These are phyloP conservation scores for Pachyrhizus erosus DNA, from an alignment of 306 rosid genomes.

Conservation along the genomic window DNA sequence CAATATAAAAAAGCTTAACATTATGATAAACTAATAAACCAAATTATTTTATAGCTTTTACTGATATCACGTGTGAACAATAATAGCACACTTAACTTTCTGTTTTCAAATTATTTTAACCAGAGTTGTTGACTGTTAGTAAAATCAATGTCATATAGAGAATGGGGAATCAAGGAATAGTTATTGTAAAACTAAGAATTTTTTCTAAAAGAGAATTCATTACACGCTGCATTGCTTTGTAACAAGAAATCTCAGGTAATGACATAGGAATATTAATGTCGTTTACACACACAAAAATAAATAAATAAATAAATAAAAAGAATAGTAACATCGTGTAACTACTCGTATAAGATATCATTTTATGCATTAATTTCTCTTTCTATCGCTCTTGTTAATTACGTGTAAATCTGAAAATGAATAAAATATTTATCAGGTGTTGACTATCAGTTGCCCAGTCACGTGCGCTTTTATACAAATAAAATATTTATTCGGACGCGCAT, in stretches of 20 bases:
- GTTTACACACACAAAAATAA: too few relatives aligned
- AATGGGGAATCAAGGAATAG: background rate
- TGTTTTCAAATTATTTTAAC: background rate
- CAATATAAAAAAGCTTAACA: background rate
- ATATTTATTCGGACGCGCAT: background rate
- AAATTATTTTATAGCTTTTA: background rate
- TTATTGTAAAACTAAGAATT: background rate
- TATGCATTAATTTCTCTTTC: background rate
- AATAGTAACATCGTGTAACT: too few relatives aligned
- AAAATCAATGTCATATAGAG: background rate
- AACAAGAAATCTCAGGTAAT: background rate
- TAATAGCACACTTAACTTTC: background rate
- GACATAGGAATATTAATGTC: background rate
- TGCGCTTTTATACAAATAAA: background rate
- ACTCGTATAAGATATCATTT: background rate
- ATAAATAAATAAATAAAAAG: too few relatives aligned
- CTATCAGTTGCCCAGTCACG: background rate
- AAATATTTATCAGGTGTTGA: background rate
- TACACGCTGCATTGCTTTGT: background rate
- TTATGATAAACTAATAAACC: background rate
- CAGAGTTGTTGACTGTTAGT: background rate
- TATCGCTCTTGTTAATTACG: background rate
- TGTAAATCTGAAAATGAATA: background rate
- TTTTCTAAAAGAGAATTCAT: background rate
- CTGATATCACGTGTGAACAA: slow-evolving; percentile 41